These are phyloP conservation scores for Trichoderma sp. DNA, from an alignment of 2,329 filamentous ascomycete genomes.

Conservation along the genomic window DNA sequence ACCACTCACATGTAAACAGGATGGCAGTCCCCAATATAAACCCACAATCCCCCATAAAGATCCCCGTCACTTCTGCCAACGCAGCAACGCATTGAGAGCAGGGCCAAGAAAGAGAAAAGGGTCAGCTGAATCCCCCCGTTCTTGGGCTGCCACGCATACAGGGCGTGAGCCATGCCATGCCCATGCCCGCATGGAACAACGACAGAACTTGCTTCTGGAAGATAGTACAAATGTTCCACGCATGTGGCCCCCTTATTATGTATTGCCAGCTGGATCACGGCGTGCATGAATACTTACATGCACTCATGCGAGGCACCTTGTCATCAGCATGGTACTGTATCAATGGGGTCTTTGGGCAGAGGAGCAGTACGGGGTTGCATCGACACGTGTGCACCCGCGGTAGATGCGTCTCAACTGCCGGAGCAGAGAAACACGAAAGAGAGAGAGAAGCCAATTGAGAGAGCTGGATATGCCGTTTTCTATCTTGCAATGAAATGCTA, in stretches of 20 bases:
- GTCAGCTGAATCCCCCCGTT: neutral
- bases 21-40: neutral
- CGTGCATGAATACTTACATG: slow-evolving; percentile 9
- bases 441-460: neutral
- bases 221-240: neutral
- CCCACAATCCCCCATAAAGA: neutral
- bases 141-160: slow-evolving; percentile 6
- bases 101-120: neutral
- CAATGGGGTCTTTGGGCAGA: neutral
- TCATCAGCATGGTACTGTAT: neutral
- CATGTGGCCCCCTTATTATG: neutral
- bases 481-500: neutral
- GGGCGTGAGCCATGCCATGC: neutral
- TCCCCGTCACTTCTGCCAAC: slow-evolving; percentile 6
- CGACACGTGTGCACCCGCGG: neutral
- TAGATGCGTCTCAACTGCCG: slow-evolving; percentile 7
- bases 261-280: neutral
- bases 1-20: neutral
- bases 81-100: neutral
- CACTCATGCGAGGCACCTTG: neutral
- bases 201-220: slow-evolving; percentile 14
- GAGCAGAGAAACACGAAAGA: neutral
- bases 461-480: neutral
- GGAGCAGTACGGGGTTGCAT: neutral
- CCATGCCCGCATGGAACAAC: slow-evolving; percentile 4